A percentile compares a stretch with the other conserved stretches of the same genome.
Conservation (phyloP, 2,329 filamentous ascomycete species). For the Coniochaeta sp. region DNA sequence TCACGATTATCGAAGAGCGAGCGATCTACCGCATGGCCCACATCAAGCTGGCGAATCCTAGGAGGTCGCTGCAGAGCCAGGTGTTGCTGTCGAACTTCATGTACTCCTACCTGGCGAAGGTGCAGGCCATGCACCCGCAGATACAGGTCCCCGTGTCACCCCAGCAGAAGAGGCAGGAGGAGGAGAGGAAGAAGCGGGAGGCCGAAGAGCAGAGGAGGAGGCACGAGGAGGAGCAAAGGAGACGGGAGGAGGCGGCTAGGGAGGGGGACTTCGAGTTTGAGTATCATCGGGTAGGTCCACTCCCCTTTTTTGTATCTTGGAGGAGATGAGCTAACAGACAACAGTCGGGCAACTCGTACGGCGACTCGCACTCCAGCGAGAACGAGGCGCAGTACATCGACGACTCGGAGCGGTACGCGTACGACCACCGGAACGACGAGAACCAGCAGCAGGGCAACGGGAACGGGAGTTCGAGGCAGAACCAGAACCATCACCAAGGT, state of each 20-base stretch:
- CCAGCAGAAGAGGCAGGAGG: slow-evolving; percentile 35
- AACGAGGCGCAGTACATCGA: slow-evolving; percentile 23
- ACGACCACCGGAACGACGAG: slow-evolving; percentile 20
- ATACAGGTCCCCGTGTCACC: slow-evolving; percentile 83
- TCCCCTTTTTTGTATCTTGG: neutral
- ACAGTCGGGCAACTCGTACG: slow-evolving; percentile 23
- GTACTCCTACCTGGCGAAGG: slow-evolving; percentile 98
- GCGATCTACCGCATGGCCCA: slow-evolving; percentile 99
- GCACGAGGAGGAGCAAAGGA: slow-evolving; percentile 19
- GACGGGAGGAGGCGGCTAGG: slow-evolving; percentile 15
- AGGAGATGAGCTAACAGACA: neutral
- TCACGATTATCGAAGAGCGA: slow-evolving; percentile 89
- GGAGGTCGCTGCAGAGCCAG: slow-evolving; percentile 85
- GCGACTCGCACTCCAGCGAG: slow-evolving; percentile 18
- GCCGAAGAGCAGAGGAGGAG: slow-evolving; percentile 31
- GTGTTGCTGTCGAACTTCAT: slow-evolving; percentile 98
- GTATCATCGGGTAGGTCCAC: slow-evolving; percentile 25
- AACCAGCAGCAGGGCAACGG: neutral
- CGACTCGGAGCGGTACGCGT: slow-evolving; percentile 26
- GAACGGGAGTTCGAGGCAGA: neutral
- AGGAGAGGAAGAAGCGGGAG: slow-evolving; percentile 39
- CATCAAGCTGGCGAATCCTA: slow-evolving; percentile 96
- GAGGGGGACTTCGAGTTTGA: slow-evolving; percentile 26
- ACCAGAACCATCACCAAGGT: slow-evolving; percentile 8
- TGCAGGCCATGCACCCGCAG: slow-evolving; percentile 97